Conservation (phyloP, 805 yeast genomes). For the Saccharomyces paradoxus region DNA sequence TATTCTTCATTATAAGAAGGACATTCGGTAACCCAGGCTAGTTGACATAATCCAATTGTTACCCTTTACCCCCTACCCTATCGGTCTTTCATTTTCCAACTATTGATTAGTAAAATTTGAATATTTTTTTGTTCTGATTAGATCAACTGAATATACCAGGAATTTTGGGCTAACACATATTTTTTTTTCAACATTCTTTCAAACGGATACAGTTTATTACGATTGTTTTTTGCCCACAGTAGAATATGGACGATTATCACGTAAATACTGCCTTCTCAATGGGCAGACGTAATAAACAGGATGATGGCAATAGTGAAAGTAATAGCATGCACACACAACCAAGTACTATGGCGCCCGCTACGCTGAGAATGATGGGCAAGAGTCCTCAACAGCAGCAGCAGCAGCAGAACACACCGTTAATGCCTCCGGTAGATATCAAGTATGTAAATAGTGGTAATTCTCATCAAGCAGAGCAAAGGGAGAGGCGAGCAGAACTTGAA, state of each 20-base stretch:
- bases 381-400: slow-evolving; percentile 7
- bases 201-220: not conserved
- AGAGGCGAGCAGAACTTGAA: slow-evolving; percentile 1
- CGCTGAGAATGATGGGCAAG: slow-evolving; percentile 30
- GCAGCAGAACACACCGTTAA: slow-evolving; percentile 13
- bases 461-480: not conserved
- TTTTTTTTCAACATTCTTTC: not conserved
- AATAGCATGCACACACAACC: slow-evolving; percentile 4
- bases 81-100: not conserved
- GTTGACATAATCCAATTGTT: not conserved
- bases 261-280: slow-evolving; percentile 25
- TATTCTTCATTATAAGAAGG: not conserved
- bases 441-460: slow-evolving; percentile 3
- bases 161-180: not conserved
- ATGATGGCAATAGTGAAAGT: not conserved
- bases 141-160: not conserved
- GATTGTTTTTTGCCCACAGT: not conserved
- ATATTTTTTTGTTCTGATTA: not conserved
- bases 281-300: slow-evolving; percentile 11
- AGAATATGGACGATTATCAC: slow-evolving; percentile 18
- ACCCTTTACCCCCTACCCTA: not conserved
- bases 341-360: slow-evolving; percentile 26
- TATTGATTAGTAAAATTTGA: not conserved
- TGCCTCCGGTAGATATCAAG: slow-evolving; percentile 20
- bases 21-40: not conserved